These are phyloP conservation scores for Verbena officinalis DNA, from an alignment of 257 asterid genomes.

Conservation along the genomic window DNA sequence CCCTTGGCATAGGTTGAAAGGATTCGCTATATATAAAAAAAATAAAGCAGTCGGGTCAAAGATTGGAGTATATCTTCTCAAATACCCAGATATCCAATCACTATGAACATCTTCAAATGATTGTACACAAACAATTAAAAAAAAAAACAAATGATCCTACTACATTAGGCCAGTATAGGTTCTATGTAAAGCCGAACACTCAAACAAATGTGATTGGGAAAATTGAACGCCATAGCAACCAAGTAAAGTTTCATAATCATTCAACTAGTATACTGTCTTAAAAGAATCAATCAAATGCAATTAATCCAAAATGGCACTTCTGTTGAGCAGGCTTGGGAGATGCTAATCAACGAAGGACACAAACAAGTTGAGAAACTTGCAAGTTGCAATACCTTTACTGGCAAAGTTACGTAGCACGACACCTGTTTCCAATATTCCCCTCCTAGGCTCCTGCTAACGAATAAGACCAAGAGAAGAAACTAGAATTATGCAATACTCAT, in stretches of 20 bases:
- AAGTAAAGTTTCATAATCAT: no score
- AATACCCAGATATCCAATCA: background rate
- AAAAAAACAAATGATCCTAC: background rate
- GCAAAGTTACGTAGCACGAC: conserved; percentile 52
- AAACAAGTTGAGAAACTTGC: conserved; percentile 4
- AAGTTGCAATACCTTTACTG: conserved; percentile 52
- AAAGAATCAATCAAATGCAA: background rate
- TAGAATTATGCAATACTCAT: background rate
- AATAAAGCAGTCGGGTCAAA: background rate
- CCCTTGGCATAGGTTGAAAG: background rate
- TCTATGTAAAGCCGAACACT: no score
- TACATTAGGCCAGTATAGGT: background rate
- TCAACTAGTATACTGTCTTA: no score
- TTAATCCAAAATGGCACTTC: conserved; percentile 1
- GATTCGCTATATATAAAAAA: background rate
- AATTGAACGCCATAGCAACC: no score
- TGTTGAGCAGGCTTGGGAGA: conserved; percentile 7
- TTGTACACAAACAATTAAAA: background rate
- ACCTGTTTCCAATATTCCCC: conserved; percentile 47
- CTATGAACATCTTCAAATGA: background rate
- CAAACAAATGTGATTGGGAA: no score
- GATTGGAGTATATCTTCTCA: background rate
- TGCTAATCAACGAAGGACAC: no score
- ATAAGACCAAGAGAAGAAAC: background rate
- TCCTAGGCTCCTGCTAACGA: conserved; percentile 45